Evolutionary conservation across 345 rosid genomes (phyloP), one percentile per base, ranked within the genome.

Genomic region (Populus tremula): DNA sequence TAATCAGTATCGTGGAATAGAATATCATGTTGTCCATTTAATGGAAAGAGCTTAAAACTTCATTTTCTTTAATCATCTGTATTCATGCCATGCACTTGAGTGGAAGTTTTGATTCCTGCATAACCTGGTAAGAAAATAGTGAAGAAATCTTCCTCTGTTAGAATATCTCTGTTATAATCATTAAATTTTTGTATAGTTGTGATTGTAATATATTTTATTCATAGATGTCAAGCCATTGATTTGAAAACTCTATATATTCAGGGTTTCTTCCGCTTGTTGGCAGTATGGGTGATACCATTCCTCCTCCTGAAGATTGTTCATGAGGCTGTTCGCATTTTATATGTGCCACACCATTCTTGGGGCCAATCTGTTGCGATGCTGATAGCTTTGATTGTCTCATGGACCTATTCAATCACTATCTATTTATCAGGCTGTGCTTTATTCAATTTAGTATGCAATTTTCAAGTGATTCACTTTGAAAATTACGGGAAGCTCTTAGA

Each of bases 391-490:
- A 74, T 77, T 16, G 20, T 81, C 38, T 86, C 86, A 2, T 86
- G 88, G 84, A 62, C 78, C 17, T 83, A 83, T 69, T 76, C 65
- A 1, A 76, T 72, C 11, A 21, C 62, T 33, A 63, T 86, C 72
- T 86, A 56, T 56, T 67, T 83, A 23, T 73, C 86, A 27, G 88
- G 81, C 39, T 62, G 84, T 73, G 74, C 82, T 53, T 50, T 85
- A 80, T 85, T 82, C 77, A 79, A 80, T 56, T 45, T 85, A 45
- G 73, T 80, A 11, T 85, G 84, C 82, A 82, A 78, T 33, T 61
- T 85, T 54, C 86, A 75, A 73, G 82, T 85, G 45, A 73, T 82
- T 56, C 87, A 82, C 80, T 80, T 85, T 21, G 87, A 85, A 21
- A 76, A 76, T 61, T 85, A 75, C 61, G 84, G 86, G 38, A 82